Evolutionary conservation across 1,139 yeast genomes (phyloP).

Genomic region (Scheffersomyces illinoinensis): DNA sequence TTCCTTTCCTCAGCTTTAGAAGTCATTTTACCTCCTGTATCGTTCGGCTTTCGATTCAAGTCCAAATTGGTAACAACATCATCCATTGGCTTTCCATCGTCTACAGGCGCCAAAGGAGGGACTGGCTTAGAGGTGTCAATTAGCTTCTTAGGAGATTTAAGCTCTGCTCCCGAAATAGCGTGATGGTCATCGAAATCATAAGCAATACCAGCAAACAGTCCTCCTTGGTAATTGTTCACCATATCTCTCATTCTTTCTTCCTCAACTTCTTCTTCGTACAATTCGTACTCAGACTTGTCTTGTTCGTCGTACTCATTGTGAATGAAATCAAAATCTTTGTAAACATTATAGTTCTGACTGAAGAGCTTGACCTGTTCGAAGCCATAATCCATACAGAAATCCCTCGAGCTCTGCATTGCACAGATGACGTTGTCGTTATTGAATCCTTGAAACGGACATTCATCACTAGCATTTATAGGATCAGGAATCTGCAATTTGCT

Average conservation of each 20-base stretch:
- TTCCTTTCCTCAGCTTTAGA: background rate
- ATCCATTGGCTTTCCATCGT: background rate
- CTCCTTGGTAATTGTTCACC: background rate
- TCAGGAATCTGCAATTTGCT: conserved; percentile 4
- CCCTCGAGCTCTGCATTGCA: conserved; percentile 26
- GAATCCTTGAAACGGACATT: conserved; percentile 15
- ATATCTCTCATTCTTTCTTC: background rate
- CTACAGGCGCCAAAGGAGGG: background rate
- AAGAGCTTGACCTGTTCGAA: conserved; percentile 7
- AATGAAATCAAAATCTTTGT: background rate
- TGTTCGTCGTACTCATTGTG: background rate
- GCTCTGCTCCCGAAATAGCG: background rate
- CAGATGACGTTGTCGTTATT: conserved; percentile 33
- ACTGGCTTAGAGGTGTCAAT: background rate
- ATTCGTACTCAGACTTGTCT: background rate
- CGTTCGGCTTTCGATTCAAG: background rate
- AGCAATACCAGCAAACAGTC: background rate
- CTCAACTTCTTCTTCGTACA: background rate
- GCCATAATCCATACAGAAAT: conserved; percentile 28
- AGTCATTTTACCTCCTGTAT: background rate
- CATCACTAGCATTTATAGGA: background rate
- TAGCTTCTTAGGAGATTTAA: background rate
- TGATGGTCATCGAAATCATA: background rate
- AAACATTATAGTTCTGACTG: background rate
- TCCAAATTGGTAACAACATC: background rate